phyloP scores from a whole-genome alignment of 768 basidiomycete species.

The Macrocybe gigantea region DNA sequence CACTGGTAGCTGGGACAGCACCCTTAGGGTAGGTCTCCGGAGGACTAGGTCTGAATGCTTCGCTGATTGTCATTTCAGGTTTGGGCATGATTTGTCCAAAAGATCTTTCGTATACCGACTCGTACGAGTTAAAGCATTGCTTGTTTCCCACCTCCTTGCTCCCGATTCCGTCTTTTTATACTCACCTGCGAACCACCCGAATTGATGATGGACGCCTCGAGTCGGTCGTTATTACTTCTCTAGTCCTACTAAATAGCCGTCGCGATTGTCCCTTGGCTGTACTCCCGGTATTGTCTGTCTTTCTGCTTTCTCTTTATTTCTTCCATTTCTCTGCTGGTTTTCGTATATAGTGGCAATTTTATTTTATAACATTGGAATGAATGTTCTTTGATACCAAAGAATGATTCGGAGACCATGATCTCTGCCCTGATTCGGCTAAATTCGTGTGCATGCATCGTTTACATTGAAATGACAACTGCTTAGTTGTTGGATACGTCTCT shows the following conservation, averaged over 20 bases:
- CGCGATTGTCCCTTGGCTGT: constrained; percentile 17
- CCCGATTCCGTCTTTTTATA: constrained; percentile 44
- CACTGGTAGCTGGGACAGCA: constrained; percentile 98
- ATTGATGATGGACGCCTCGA: constrained; percentile 41
- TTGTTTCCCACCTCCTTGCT: constrained; percentile 19
- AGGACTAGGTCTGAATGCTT: not conserved
- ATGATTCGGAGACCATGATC: too few species aligned
- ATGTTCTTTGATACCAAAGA: too few species aligned
- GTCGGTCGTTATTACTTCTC: constrained; percentile 56
- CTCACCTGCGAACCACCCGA: constrained; percentile 47
- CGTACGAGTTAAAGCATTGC: not conserved
- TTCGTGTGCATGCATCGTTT: too few species aligned
- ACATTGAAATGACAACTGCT: too few species aligned
- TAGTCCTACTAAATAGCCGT: constrained; percentile 26
- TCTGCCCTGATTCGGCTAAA: too few species aligned
- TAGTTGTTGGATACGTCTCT: constrained; percentile 1
- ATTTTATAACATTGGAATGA: constrained; percentile 12
- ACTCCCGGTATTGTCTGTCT: constrained; percentile 14
- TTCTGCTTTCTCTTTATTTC: constrained; percentile 25
- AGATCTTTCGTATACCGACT: too few species aligned
- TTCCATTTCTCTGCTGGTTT: constrained; percentile 24
- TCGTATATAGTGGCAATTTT: constrained; percentile 45
- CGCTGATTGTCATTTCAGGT: constrained; percentile 39
- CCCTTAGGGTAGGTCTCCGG: constrained; percentile 69
- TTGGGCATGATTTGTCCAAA: constrained; percentile 59